Percentiles rank a stretch among this genome's conserved stretches.
Conservation (phyloP, 75 land plant species). For the Selaginella moellendorffii region DNA sequence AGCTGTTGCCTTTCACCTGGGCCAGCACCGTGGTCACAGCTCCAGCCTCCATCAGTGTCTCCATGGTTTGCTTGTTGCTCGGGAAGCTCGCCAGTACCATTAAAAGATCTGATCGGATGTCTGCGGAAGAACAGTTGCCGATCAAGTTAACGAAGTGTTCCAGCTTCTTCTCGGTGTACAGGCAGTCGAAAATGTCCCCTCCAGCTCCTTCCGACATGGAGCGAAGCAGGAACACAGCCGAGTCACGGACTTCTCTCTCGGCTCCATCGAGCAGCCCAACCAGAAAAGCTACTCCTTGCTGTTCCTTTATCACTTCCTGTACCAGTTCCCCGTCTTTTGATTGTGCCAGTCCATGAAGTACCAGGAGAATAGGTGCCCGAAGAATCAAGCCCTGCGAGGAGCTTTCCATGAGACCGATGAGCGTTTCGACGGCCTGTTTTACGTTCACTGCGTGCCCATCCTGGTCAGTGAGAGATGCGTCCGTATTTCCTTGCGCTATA, state of each 20-base stretch:
- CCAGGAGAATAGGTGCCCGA: not conserved
- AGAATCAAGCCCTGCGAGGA: not conserved
- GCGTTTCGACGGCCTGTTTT: constrained; percentile 13
- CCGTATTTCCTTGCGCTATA: constrained; percentile 22
- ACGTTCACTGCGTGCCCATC: constrained; percentile 21
- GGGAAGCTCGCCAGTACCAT: constrained; percentile 35
- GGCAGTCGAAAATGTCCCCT: constrained; percentile 18
- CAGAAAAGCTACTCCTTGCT: constrained; percentile 25
- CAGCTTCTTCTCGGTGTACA: constrained; percentile 14
- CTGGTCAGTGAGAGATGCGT: constrained; percentile 28
- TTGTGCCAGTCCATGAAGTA: constrained; percentile 21
- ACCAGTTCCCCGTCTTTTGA: constrained; percentile 15
- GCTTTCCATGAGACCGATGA: constrained; percentile 12
- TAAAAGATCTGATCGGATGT: constrained; percentile 29
- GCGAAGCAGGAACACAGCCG: constrained; percentile 24
- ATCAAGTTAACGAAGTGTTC: constrained; percentile 26
- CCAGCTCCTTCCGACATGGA: constrained; percentile 24
- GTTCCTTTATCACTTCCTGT: constrained; percentile 14
- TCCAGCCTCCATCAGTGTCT: constrained; percentile 23
- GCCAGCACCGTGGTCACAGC: constrained; percentile 24
- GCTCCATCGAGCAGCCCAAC: constrained; percentile 25
- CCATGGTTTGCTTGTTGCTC: constrained; percentile 18
- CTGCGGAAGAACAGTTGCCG: constrained; percentile 16
- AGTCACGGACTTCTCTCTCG: constrained; percentile 24
- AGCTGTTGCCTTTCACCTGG: constrained; percentile 17